These are phyloP conservation scores for Helotiales sp. DNA, from an alignment of 2,329 filamentous ascomycete genomes.

Conservation along the genomic window DNA sequence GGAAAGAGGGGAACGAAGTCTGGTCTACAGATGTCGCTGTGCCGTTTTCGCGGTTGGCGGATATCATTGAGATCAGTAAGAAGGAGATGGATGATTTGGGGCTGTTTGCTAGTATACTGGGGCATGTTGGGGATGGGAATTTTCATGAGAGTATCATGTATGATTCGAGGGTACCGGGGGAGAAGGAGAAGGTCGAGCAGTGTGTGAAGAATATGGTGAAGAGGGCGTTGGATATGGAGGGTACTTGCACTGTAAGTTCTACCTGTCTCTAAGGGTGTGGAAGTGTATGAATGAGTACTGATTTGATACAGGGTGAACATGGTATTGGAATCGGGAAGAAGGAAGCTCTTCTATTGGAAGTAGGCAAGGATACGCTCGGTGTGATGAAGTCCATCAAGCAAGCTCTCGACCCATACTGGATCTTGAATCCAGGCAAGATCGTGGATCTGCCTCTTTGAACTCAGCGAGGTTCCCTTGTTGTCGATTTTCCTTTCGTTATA, in stretches of 20 bases:
- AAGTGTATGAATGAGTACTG: background rate
- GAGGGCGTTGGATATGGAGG: constrained; percentile 91
- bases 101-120: constrained; percentile 84
- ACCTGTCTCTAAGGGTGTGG: constrained; percentile 11
- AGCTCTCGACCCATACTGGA: constrained; percentile 84
- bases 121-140: constrained; percentile 92
- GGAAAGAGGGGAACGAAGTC: constrained; percentile 69
- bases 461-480: background rate
- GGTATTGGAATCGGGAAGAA: constrained; percentile 88
- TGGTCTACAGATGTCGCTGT: constrained; percentile 88
- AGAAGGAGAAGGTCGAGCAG: constrained; percentile 76
- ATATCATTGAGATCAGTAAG: constrained; percentile 83
- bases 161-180: constrained; percentile 68
- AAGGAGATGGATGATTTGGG: constrained; percentile 86
- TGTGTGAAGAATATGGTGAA: constrained; percentile 91
- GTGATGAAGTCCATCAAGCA: constrained; percentile 85
- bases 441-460: constrained; percentile 63
- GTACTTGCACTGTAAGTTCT: constrained; percentile 72
- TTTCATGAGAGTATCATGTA: constrained; percentile 96
- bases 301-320: constrained; percentile 68
- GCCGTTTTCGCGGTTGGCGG: constrained; percentile 74
- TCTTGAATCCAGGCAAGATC: constrained; percentile 92
- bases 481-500: background rate
- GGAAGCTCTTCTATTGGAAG: constrained; percentile 75
- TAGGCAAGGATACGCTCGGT: constrained; percentile 78